Evolutionary conservation across 2,329 filamentous ascomycete genomes (phyloP).

Genomic region (Rutstroemia sp.): DNA sequence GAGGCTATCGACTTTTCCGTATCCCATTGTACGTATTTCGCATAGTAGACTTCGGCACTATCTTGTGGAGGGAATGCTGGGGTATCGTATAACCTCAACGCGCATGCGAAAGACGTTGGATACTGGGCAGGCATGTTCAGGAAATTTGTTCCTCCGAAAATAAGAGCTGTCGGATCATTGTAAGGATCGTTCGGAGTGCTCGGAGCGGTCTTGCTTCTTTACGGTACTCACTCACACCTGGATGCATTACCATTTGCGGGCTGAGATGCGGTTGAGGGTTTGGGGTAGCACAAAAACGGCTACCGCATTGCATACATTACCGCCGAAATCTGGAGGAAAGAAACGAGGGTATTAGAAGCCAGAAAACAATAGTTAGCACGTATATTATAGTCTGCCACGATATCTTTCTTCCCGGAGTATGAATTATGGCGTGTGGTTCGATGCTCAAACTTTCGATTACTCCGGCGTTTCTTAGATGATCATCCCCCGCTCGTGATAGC

Average conservation of each 20-base stretch:
- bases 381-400: slow-evolving; percentile 1
- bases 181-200: not conserved
- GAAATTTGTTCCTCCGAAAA: slow-evolving; percentile 10
- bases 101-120: slow-evolving; percentile 2
- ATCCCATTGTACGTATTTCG: no score
- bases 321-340: not conserved
- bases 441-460: not conserved
- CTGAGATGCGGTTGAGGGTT: no score
- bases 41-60: no score
- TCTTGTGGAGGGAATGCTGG: not conserved
- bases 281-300: not conserved
- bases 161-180: slow-evolving; percentile 1
- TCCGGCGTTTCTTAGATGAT: slow-evolving; percentile 2
- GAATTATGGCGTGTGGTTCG: not conserved
- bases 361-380: no score
- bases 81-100: not conserved
- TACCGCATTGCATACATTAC: not conserved
- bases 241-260: no score
- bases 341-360: not conserved
- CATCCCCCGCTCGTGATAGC: slow-evolving; percentile 1
- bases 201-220: not conserved
- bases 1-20: not conserved
- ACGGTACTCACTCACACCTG: not conserved
- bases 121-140: not conserved
- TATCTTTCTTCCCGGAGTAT: not conserved